Conservation (phyloP, 352 stramenopile genomes). For the Phytophthora pisi region DNA sequence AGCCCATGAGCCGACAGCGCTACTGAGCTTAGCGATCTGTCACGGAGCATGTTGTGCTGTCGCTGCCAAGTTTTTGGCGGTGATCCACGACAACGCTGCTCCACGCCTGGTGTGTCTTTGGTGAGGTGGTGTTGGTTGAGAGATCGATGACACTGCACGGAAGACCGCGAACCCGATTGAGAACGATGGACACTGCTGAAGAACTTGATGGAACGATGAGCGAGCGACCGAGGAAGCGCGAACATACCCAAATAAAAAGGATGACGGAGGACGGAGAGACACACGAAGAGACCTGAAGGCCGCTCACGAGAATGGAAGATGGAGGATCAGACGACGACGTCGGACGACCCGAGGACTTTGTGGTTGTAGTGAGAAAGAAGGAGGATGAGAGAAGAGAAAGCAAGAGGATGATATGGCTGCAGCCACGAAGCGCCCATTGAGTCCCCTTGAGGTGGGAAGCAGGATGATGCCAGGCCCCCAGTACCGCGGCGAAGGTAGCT, state of each 20-base stretch:
- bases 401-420: constrained; percentile 40
- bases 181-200: constrained; percentile 40
- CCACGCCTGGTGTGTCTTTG: constrained; percentile 27
- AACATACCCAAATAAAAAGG: constrained; percentile 29
- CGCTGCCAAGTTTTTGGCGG: constrained; percentile 27
- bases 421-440: constrained; percentile 35
- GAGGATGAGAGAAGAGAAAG: constrained; percentile 31
- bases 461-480: constrained; percentile 32
- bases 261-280: constrained; percentile 19
- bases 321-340: constrained; percentile 40
- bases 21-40: constrained; percentile 51
- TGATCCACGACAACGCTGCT: constrained; percentile 13
- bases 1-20: constrained; percentile 78
- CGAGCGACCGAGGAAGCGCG: constrained; percentile 30
- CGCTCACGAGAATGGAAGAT: constrained; percentile 39
- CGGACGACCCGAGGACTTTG: constrained; percentile 44
- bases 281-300: constrained; percentile 39
- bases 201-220: constrained; percentile 36
- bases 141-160: constrained; percentile 19
- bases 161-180: constrained; percentile 30
- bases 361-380: constrained; percentile 47
- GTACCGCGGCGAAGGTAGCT: constrained; percentile 28
- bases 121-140: constrained; percentile 20
- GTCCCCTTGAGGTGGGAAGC: constrained; percentile 30
- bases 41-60: constrained; percentile 21